Conservation (phyloP, 257 asterid species). For the Jaltomata sinuosa region DNA sequence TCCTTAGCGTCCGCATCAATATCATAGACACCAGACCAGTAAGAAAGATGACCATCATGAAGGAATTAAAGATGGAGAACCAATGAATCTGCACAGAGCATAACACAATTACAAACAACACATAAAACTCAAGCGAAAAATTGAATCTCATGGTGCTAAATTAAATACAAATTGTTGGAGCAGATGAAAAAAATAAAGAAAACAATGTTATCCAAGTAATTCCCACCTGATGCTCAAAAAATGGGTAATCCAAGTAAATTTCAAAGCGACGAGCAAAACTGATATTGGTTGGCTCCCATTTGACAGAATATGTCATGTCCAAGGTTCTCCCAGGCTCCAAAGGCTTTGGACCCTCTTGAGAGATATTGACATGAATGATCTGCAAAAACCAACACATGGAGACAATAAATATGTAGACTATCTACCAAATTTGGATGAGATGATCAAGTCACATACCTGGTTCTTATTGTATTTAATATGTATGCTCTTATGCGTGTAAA, state of each 20-base stretch:
- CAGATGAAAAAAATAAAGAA: not conserved
- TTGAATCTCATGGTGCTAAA: not conserved
- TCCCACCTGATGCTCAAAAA: slow-evolving; percentile 95
- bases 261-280: slow-evolving; percentile 91
- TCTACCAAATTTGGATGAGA: not conserved
- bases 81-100: slow-evolving; percentile 75
- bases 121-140: not conserved
- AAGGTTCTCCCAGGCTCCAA: slow-evolving; percentile 64
- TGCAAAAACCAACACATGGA: slow-evolving; percentile 24
- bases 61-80: slow-evolving; percentile 94
- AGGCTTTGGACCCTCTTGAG: slow-evolving; percentile 78
- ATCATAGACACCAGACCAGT: slow-evolving; percentile 98
- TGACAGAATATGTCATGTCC: slow-evolving; percentile 89
- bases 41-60: slow-evolving; percentile 99
- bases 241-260: slow-evolving; percentile 93
- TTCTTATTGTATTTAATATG: slow-evolving; percentile 41
- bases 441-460: slow-evolving; percentile 27
- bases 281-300: slow-evolving; percentile 71
- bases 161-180: not conserved
- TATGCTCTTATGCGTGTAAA: slow-evolving; percentile 44
- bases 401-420: not conserved
- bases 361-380: slow-evolving; percentile 94
- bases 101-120: not conserved
- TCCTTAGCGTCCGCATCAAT: slow-evolving; percentile 89
- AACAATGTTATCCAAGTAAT: not conserved